Evolutionary conservation across 2,329 filamentous ascomycete species (phyloP).

Genomic region (Calonectria pauciramosa): DNA sequence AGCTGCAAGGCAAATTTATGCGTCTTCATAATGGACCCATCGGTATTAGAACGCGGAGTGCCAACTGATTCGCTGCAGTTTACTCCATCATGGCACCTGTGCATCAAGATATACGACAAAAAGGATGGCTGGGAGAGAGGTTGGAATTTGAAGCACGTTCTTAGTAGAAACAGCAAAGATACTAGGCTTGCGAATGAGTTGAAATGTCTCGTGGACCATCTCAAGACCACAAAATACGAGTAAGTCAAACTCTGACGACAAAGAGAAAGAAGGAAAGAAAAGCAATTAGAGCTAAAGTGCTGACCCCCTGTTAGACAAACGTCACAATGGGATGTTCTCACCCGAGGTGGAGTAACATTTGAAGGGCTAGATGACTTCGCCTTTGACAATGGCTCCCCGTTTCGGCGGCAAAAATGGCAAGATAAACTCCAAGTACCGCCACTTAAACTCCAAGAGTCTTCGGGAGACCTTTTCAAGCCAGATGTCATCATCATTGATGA

Average conservation of each 20-base stretch:
- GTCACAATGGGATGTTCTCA: neutral
- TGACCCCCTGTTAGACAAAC: neutral
- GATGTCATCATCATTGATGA: neutral
- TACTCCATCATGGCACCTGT: neutral
- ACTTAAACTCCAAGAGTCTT: neutral
- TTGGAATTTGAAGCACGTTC: neutral
- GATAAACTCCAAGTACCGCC: neutral
- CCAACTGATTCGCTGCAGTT: neutral
- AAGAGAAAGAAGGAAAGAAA: neutral
- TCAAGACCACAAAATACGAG: neutral
- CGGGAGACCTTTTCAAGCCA: neutral
- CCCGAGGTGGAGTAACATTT: neutral
- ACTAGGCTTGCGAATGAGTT: neutral
- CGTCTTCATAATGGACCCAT: constrained; percentile 10
- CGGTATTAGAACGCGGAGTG: neutral
- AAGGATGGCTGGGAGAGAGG: constrained; percentile 3
- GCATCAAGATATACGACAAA: neutral
- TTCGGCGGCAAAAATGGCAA: neutral
- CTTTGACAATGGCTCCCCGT: neutral
- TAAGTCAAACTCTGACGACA: neutral
- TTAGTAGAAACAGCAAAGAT: neutral
- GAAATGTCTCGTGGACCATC: neutral
- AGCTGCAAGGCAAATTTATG: neutral
- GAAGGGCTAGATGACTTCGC: neutral
- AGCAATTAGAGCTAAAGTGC: neutral